These are phyloP conservation scores for Paraphoma chrysanthemicola DNA, from an alignment of 2,329 filamentous ascomycete species.

Conservation along the genomic window DNA sequence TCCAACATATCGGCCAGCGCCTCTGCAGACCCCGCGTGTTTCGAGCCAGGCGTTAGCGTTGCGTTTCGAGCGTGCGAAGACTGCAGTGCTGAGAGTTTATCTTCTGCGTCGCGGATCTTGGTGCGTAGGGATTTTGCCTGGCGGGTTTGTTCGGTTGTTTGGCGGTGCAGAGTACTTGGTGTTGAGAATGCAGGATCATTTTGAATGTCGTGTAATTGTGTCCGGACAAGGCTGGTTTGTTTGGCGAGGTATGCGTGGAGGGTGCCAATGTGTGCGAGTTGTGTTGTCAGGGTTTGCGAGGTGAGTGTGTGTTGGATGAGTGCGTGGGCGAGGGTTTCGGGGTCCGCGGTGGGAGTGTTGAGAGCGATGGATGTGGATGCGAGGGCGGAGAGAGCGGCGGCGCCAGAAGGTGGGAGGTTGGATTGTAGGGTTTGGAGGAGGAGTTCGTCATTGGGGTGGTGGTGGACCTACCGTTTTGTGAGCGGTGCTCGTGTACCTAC, in stretches of 20 bases:
- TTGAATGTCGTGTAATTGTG: slow-evolving; percentile 39
- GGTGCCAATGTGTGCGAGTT: slow-evolving; percentile 40
- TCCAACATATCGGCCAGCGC: slow-evolving; percentile 66
- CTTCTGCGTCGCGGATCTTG: slow-evolving; percentile 70
- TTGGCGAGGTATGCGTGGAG: slow-evolving; percentile 43
- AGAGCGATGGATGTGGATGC: slow-evolving; percentile 48
- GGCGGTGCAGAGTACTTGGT: slow-evolving; percentile 65
- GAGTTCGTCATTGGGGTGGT: slow-evolving; percentile 26
- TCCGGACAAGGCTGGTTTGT: slow-evolving; percentile 38
- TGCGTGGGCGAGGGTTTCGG: slow-evolving; percentile 41
- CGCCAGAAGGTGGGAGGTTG: slow-evolving; percentile 35
- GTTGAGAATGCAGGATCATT: slow-evolving; percentile 48
- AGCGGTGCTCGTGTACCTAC: slow-evolving; percentile 7
- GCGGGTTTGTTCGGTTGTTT: slow-evolving; percentile 77
- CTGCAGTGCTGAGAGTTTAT: slow-evolving; percentile 49
- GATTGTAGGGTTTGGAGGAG: slow-evolving; percentile 31
- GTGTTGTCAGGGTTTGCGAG: slow-evolving; percentile 39
- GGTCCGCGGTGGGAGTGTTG: slow-evolving; percentile 36
- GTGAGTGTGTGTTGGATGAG: slow-evolving; percentile 43
- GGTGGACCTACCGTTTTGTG: slow-evolving; percentile 26
- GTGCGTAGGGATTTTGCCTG: slow-evolving; percentile 70
- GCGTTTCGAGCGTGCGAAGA: slow-evolving; percentile 33
- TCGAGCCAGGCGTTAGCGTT: slow-evolving; percentile 15
- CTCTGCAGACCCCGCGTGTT: slow-evolving; percentile 50
- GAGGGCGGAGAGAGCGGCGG: slow-evolving; percentile 44